Evolutionary conservation across 805 yeast species (phyloP).

Genomic region (Candida chauliodis): DNA sequence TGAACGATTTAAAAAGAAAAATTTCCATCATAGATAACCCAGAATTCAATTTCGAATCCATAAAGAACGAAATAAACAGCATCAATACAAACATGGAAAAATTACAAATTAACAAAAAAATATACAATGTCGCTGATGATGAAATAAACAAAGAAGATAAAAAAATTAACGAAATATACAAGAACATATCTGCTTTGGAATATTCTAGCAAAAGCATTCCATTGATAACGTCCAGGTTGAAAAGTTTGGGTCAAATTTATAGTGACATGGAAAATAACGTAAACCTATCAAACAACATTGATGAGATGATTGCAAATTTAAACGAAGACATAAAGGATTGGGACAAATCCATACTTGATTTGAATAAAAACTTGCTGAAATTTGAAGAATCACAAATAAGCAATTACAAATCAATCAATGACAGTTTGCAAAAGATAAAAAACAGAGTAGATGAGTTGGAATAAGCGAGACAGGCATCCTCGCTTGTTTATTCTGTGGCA

Average conservation of each 20-base stretch:
- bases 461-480: neutral
- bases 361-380: slow-evolving; percentile 22
- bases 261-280: slow-evolving; percentile 27
- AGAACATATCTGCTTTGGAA: slow-evolving; percentile 24
- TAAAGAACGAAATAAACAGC: slow-evolving; percentile 22
- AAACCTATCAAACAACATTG: slow-evolving; percentile 22
- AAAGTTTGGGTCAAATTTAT: slow-evolving; percentile 30
- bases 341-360: slow-evolving; percentile 21
- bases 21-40: slow-evolving; percentile 34
- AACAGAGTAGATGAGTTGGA: slow-evolving; percentile 4
- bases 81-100: slow-evolving; percentile 25
- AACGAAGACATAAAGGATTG: slow-evolving; percentile 26
- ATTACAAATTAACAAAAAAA: slow-evolving; percentile 17
- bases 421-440: slow-evolving; percentile 15
- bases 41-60: slow-evolving; percentile 21
- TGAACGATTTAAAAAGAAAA: slow-evolving; percentile 32
- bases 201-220: slow-evolving; percentile 23
- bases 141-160: slow-evolving; percentile 1
- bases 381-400: slow-evolving; percentile 19
- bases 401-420: slow-evolving; percentile 20
- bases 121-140: slow-evolving; percentile 9
- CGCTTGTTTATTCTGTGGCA: slow-evolving; percentile 3
- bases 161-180: slow-evolving; percentile 24
- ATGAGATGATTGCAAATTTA: slow-evolving; percentile 22
- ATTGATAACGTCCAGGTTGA: slow-evolving; percentile 23